Percentiles rank a stretch among this genome's conserved stretches.
These are phyloP conservation scores for Solanum pimpinellifolium DNA, from an alignment of 257 asterid species.

Conservation along the genomic window DNA sequence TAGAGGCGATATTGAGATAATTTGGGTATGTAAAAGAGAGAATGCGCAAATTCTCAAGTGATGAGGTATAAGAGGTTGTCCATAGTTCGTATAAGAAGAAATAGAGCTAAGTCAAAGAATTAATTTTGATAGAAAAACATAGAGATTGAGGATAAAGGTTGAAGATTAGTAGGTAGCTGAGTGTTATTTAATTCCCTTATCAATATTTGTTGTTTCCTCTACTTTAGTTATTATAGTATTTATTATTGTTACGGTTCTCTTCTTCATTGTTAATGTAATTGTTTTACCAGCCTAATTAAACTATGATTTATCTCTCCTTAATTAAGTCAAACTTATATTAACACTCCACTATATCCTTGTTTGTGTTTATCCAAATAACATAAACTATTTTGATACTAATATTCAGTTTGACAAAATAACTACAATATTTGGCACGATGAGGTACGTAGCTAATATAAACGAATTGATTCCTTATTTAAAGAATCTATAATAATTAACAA, in stretches of 20 bases:
- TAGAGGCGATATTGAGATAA: background rate
- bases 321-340: background rate
- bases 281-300: background rate
- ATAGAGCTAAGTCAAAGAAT: background rate
- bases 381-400: background rate
- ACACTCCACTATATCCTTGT: background rate
- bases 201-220: background rate
- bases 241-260: background rate
- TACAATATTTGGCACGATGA: background rate
- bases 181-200: background rate
- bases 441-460: background rate
- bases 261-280: background rate
- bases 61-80: background rate
- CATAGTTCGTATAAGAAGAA: background rate
- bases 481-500: background rate
- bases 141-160: background rate
- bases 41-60: background rate
- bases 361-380: background rate
- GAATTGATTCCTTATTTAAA: background rate
- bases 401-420: background rate
- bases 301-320: background rate
- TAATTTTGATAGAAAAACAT: fast-evolving
- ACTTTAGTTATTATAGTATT: background rate
- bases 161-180: background rate
- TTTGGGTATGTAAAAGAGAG: fast-evolving